Percentiles rank a stretch among this genome's conserved stretches.
phyloP scores from a whole-genome alignment of 2,329 filamentous ascomycete genomes.

The Graphilbum fragrans region DNA sequence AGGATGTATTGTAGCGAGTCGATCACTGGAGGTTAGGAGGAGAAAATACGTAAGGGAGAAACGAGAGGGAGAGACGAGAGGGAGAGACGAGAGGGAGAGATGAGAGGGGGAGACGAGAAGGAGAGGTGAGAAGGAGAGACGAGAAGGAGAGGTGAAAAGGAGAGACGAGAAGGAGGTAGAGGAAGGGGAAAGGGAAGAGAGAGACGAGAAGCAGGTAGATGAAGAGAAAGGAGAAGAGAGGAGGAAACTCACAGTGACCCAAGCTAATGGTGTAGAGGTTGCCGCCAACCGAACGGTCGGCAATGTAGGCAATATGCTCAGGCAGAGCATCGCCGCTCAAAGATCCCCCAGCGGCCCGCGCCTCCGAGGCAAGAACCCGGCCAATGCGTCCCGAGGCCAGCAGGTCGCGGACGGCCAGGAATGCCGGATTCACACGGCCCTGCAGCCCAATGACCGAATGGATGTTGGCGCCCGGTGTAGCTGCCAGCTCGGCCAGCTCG shows the following conservation, averaged over 20 bases:
- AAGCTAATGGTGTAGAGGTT: slow-evolving; percentile 29
- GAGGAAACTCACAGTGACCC: slow-evolving; percentile 23
- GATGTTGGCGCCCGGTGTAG: slow-evolving; percentile 14
- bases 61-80: too few species aligned
- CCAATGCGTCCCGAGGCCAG: slow-evolving; percentile 34
- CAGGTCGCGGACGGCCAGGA: slow-evolving; percentile 30
- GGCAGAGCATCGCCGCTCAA: slow-evolving; percentile 19
- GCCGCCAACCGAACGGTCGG: slow-evolving; percentile 32
- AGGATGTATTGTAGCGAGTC: slow-evolving; percentile 32
- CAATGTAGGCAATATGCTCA: slow-evolving; percentile 26
- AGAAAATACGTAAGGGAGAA: too few species aligned
- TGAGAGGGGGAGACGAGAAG: too few species aligned
- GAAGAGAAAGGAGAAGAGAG: background rate
- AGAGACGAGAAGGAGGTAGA: too few species aligned
- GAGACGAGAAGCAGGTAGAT: too few species aligned
- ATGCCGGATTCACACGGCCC: slow-evolving; percentile 30
- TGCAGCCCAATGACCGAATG: slow-evolving; percentile 37
- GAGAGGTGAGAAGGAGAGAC: too few species aligned
- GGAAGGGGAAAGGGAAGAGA: too few species aligned
- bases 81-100: too few species aligned
- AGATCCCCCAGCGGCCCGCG: slow-evolving; percentile 24
- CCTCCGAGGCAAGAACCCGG: slow-evolving; percentile 37
- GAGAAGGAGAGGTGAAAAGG: too few species aligned
- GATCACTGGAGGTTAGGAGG: slow-evolving; percentile 24
- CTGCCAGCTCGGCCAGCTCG: slow-evolving; percentile 22